Percentiles rank a stretch among this genome's conserved stretches.
Conservation (phyloP, 164 flowering plant genomes). For the Chimonanthus salicifolius region DNA sequence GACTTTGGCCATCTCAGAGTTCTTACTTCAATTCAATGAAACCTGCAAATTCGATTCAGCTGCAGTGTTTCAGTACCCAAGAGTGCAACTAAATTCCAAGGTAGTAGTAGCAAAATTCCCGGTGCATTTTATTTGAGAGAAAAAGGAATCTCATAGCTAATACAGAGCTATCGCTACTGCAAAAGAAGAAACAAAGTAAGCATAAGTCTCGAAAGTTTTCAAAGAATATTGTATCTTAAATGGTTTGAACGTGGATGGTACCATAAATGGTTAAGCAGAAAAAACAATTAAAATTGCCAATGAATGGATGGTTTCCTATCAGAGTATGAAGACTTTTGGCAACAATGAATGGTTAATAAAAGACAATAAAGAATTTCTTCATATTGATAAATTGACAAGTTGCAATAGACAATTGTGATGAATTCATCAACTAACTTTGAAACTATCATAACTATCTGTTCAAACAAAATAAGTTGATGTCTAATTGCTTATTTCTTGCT, state of each 20-base stretch:
- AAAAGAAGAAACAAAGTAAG: neutral
- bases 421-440: neutral
- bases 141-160: neutral
- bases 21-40: conserved; percentile 6
- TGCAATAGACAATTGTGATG: neutral
- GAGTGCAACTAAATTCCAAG: neutral
- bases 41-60: conserved; percentile 19
- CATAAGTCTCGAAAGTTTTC: too few species aligned
- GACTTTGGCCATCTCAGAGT: conserved; percentile 37
- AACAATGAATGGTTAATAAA: too few species aligned
- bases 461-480: neutral
- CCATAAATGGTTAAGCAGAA: neutral
- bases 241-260: too few species aligned
- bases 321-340: too few species aligned
- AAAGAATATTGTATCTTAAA: too few species aligned
- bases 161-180: neutral
- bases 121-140: neutral
- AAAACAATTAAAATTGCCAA: neutral
- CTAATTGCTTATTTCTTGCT: neutral
- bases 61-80: neutral
- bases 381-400: too few species aligned
- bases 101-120: neutral
- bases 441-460: too few species aligned
- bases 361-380: too few species aligned
- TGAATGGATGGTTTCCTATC: neutral